Evolutionary conservation across 1,284 basidiomycete genomes (phyloP), one percentile per base, ranked within the genome.

Genomic region (Cryptococcus sp.): DNA sequence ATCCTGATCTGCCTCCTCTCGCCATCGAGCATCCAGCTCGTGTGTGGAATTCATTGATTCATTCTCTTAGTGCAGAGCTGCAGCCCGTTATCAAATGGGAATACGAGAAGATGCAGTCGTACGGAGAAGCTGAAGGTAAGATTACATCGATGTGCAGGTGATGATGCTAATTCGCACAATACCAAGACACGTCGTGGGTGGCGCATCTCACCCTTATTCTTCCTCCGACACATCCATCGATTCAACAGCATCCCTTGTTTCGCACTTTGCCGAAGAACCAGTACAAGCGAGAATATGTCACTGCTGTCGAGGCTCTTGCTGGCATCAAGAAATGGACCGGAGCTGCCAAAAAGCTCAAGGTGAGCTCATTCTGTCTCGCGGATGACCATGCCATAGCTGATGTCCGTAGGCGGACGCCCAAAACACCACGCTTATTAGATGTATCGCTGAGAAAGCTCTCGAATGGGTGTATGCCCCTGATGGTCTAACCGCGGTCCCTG

Each of bases 31-130:
- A 75, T 54, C 71, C 73, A 0, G 67, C 69, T 0, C 61, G 71
- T 13, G 65, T 73, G 5, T 73, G 73, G 73, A 75, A 73, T 50
- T 42, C 56, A 30, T 61, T 70, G 50, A 56, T 73, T 11, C 73
- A 75, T 45, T 58, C 67, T 1, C 54, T 73, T 0, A 35, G 52
- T 0, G 19, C 66, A 3, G 54, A 66, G 4, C 48, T 71, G 8
- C 71, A 72, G 52, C 73, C 73, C 0, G 55, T 66, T 6, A 52
- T 73, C 30, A 65, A 67, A 50, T 75, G 73, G 73, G 57, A 62
- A 27, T 75, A 67, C 50, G 66, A 58, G 47, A 63, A 40, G 46
- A 40, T 47, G 20, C 15, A 22, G 5, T 30, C 49, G 22, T 40
- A 19, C n/a, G 42, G 51, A 8, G 55, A 47, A 19, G 51, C 22